Conservation (phyloP, 176 grass and related monocot species). For the Triticum dicoccoides region DNA sequence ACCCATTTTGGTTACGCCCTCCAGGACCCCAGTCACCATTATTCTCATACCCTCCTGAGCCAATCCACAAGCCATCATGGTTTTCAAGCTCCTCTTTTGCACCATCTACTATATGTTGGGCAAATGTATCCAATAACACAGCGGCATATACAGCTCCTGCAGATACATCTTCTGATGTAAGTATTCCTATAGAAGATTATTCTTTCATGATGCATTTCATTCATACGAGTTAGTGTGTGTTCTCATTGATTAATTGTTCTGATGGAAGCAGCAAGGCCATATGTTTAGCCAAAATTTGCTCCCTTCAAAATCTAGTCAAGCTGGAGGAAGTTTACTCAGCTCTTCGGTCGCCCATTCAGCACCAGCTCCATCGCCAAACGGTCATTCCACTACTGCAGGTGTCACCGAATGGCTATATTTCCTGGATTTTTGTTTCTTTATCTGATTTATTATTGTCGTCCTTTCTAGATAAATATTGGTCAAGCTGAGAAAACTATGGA, state of each 20-base stretch:
- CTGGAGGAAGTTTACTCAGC: not conserved
- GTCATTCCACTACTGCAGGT: not conserved
- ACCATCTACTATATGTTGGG: not conserved
- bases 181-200: slow-evolving; percentile 8
- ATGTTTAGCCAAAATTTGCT: not conserved
- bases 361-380: not conserved
- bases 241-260: not conserved
- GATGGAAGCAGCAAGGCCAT: not conserved
- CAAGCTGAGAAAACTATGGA: slow-evolving; percentile 6
- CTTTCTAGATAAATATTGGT: slow-evolving; percentile 10
- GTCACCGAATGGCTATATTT: not conserved
- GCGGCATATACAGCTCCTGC: not conserved
- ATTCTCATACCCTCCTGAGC: not conserved
- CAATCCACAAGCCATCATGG: not conserved
- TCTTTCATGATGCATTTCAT: not conserved
- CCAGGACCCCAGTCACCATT: not conserved
- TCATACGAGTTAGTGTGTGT: not conserved
- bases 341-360: slow-evolving; percentile 6
- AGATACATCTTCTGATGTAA: not conserved
- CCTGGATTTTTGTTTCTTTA: not conserved
- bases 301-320: not conserved
- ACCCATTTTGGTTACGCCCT: slow-evolving; percentile 8
- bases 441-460: not conserved
- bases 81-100: not conserved
- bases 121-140: slow-evolving; percentile 15